Evolutionary conservation across 169 alveolate species (phyloP), one percentile per base, ranked within the genome.

Genomic region (Cryptosporidium meleagridis): DNA sequence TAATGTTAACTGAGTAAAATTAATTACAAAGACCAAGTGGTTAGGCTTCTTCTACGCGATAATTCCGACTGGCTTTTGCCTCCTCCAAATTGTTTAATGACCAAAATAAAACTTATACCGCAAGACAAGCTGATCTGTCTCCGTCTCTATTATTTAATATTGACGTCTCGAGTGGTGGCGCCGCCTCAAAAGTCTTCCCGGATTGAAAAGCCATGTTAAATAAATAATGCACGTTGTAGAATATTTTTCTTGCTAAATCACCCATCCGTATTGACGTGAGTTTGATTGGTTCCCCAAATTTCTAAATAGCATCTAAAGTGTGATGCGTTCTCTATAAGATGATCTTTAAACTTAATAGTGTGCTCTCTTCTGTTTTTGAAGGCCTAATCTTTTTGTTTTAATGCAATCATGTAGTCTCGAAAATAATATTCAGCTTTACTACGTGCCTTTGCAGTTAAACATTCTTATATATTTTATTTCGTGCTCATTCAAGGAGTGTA

Each of bases 51-150:
- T 18, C 16, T 59, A 23, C 80, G 58, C 62, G 51, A 14, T 80
- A 59, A 39, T 35, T 59, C 41, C 53, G 65, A 61, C 72, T 33
- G 45, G 48, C 26, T 61, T 80, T 31, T 35, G 55, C 89, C 75
- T 80, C 80, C 75, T 61, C 39, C 23, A n/a, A 80, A 44, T 39
- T n/a, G 39, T 2, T 55, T 55, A 41, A 5, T 41, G 67, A 55
- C 67, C 21, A 16, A 21, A 55, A 26, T 16, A 33, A 18, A 18
- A 0, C 26, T 26, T 21, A 6, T 65, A 59, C 89, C 89, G 89
- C 89, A 65, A 80, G 89, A 80, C 89, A 80, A 65, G 59, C 26
- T 62, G 18, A 35, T 62, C 75, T 62, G 89, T 80, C 89, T 80
- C 68, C 89, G 80, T 80, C 80, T 80, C 89, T 44, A 59, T 8